Evolutionary conservation across 805 yeast genomes (phyloP), one percentile per base, ranked within the genome.

Genomic region (Henningerozyma blattae): DNA sequence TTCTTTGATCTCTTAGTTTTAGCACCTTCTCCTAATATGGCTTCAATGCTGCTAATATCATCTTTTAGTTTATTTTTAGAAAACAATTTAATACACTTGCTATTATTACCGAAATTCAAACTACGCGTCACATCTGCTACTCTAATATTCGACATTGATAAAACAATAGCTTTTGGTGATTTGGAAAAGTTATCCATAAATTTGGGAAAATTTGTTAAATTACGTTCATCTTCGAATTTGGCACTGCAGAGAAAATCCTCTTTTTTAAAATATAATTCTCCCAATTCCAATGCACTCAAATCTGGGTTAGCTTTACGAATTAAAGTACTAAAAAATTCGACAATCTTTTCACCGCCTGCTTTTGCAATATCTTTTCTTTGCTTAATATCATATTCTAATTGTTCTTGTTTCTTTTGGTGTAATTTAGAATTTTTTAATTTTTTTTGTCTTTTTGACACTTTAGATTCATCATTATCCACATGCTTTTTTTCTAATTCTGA

Each of bases 101-200:
- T 67, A 27, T 62, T 35, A 7, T 20, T 7, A 46, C 66, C 51
- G n/a, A 12, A 24, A 57, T 65, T 34, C 70, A 71, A 48, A 1
- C 81, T 74, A 43, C 94, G 69, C 49, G 71, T 78, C 3, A 85
- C 67, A 47, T 87, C 95, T 48, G 95, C 89, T 2, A 85, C 91
- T 44, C 96, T 68, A 17, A 85, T 62, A 9, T 94, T 91, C 0
- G 94, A 83, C 64, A 80, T 69, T 1, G 87, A 77, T 56, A 42
- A 74, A 52, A 57, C 68, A 61, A 62, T 45, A 1, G 66, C 58
- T n/a, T 57, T 46, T 16, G 59, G 58, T 19, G 68, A 58, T 43
- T 53, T 64, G 47, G 78, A 70, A 39, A 65, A 70, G 26, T 59
- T 54, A 26, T 62, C 61, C 22, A 84, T 57, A 49, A 75, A 86